Conservation (phyloP, 768 basidiomycete genomes). For the Tulasnella sp. region DNA sequence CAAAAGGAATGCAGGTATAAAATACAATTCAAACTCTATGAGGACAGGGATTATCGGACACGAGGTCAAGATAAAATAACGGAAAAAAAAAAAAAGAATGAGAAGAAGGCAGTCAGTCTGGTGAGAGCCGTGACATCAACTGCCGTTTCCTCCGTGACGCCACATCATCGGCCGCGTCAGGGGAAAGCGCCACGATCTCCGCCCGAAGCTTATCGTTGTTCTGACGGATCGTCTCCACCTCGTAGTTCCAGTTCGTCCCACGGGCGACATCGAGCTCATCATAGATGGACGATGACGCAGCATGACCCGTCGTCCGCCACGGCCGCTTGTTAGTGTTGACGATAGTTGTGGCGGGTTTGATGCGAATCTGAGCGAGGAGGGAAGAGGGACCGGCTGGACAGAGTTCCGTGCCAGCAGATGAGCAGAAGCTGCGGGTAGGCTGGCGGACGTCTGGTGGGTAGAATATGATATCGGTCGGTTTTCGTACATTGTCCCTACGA, state of each 20-base stretch:
- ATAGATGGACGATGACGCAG: conserved; percentile 26
- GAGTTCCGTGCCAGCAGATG: not conserved
- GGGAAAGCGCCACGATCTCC: conserved; percentile 22
- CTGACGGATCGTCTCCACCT: conserved; percentile 30
- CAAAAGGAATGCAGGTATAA: too few relatives aligned
- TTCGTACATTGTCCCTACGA: not conserved
- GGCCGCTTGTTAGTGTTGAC: not conserved
- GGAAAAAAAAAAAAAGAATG: not conserved
- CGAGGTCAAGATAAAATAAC: not conserved
- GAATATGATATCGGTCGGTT: not conserved
- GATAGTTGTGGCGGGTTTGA: not conserved
- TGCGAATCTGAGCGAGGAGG: not conserved
- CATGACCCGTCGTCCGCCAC: not conserved
- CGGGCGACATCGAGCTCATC: conserved; percentile 34
- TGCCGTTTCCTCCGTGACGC: too few relatives aligned
- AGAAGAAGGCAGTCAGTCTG: too few relatives aligned
- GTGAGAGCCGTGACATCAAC: too few relatives aligned
- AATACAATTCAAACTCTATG: too few relatives aligned
- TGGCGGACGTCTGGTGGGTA: not conserved
- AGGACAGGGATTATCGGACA: too few relatives aligned
- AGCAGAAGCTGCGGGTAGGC: not conserved
- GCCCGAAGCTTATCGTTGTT: conserved; percentile 28
- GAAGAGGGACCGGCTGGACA: not conserved
- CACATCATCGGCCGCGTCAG: too few relatives aligned
- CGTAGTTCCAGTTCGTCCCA: conserved; percentile 36